Conservation (phyloP, 768 basidiomycete species). For the Lyophyllum atratum region DNA sequence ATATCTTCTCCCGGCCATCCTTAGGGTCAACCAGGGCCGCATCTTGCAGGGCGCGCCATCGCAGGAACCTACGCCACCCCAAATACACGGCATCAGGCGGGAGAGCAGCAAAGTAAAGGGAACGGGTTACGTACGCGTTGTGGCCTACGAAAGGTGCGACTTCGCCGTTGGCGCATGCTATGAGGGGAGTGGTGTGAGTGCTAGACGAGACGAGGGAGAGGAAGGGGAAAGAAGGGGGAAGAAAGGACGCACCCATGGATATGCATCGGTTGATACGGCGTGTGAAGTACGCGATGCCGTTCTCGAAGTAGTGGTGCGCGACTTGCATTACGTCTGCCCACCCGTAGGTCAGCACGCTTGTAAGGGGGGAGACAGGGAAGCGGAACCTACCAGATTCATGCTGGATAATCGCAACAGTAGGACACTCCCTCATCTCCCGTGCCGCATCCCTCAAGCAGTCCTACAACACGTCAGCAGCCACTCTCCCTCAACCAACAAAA, state of each 20-base stretch:
- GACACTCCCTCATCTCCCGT: slow-evolving; percentile 74
- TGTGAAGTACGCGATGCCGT: slow-evolving; percentile 85
- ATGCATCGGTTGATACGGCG: slow-evolving; percentile 74
- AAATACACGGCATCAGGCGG: background rate
- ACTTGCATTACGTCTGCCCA: slow-evolving; percentile 77
- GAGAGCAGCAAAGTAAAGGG: background rate
- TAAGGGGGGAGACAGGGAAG: slow-evolving; percentile 7
- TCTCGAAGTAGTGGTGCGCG: slow-evolving; percentile 87
- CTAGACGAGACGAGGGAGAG: background rate
- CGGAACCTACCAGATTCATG: slow-evolving; percentile 64
- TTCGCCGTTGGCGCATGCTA: slow-evolving; percentile 80
- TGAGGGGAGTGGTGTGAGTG: background rate
- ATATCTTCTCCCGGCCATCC: slow-evolving; percentile 71
- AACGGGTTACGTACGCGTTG: slow-evolving; percentile 50
- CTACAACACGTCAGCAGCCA: slow-evolving; percentile 17
- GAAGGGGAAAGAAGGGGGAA: slow-evolving; percentile 26
- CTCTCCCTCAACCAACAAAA: background rate
- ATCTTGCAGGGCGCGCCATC: slow-evolving; percentile 87
- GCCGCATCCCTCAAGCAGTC: slow-evolving; percentile 88
- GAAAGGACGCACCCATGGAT: slow-evolving; percentile 61
- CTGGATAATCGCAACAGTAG: slow-evolving; percentile 82
- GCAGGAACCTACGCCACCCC: slow-evolving; percentile 50
- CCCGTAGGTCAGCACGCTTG: background rate
- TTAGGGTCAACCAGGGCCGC: slow-evolving; percentile 70
- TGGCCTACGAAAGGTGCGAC: slow-evolving; percentile 84